Base-by-base conservation (phyloP, 768 basidiomycete genomes). In the Hygrophoropsis aurantiaca region DNA sequence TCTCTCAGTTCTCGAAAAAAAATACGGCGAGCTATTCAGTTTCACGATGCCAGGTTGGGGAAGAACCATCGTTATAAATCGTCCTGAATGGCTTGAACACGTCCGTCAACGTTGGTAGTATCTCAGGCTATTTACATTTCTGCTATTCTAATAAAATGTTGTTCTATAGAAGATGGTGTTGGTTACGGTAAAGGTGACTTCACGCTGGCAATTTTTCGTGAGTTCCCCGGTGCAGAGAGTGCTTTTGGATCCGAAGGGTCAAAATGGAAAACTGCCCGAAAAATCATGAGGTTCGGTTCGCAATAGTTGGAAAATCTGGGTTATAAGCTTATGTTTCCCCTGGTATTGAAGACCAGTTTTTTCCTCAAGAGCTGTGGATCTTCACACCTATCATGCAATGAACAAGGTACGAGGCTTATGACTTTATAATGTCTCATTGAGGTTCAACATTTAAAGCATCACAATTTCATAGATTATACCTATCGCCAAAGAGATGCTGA, bases 61-160 rank as follows among this genome's bases (percentile, higher is more conserved):
- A 15, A 43, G 55, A 24, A 51, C 10, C 11, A 51, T 56, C 25
- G 45, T 54, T 20, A 49, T 54, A 33, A 51, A 54, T 24, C 48
- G 48, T 8, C 55, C 55, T 13, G 52, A 54, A 35, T 56, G 55
- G 55, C 45, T 56, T 19, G 52, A 46, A 30, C 55, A 56, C 42
- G 32, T 54, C 18, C 27, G 37, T 19, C 46, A 54, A 30, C 19
- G 55, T 56, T 11, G 25, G 41, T 39, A 3, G 25, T 40, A 26
- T 21, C 15, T 11, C 18, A 38, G 7, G 16, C 33, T 26, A 7
- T 3, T 11, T 33, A 4, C 24, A 18, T 25, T 32, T 20, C 6
- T 30, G 13, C 6, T 6, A 6, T 24, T 11, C 13, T 11, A 15
- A 15, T 18, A 21, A 7, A 21, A 10, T 35, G 6, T 33, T 41